These are phyloP conservation scores for Lecanicillium sp. DNA, from an alignment of 2,329 filamentous ascomycete species.

Conservation along the genomic window DNA sequence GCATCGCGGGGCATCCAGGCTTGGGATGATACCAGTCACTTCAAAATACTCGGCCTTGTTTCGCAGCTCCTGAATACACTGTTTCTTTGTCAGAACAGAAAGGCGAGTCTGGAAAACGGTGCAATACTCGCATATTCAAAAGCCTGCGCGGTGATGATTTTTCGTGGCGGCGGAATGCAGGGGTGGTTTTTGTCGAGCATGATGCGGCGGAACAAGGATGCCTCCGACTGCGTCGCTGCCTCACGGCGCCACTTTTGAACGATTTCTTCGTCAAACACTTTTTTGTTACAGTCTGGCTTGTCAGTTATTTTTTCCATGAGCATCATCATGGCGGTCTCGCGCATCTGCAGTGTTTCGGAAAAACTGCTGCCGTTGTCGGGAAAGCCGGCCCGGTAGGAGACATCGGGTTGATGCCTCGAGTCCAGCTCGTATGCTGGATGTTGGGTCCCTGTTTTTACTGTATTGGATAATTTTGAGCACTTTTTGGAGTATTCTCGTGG, in stretches of 20 bases:
- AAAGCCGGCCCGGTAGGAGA: conserved; percentile 10
- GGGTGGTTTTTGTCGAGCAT: conserved; percentile 9
- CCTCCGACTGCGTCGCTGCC: conserved; percentile 12
- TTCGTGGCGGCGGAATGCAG: conserved; percentile 6
- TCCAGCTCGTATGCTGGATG: background rate
- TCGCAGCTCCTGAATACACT: conserved; percentile 34
- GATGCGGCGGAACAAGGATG: conserved; percentile 11
- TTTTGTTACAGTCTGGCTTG: conserved; percentile 23
- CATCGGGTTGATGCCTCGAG: background rate
- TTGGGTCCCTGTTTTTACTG: no score
- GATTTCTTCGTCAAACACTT: conserved; percentile 22
- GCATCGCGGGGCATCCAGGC: conserved; percentile 10
- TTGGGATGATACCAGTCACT: conserved; percentile 28
- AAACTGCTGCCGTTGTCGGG: background rate
- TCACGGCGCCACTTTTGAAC: conserved; percentile 22
- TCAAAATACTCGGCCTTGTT: conserved; percentile 40
- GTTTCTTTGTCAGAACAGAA: background rate
- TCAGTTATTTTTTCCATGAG: conserved; percentile 25
- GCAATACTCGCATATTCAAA: conserved; percentile 27
- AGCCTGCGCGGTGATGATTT: conserved; percentile 21
- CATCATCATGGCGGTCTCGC: conserved; percentile 21
- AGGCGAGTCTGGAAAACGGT: background rate
- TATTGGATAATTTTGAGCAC: no score
- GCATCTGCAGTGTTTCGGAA: conserved; percentile 14
- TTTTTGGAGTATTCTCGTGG: no score